phyloP scores from a whole-genome alignment of 441 rosid species.

The Melastoma candidum region DNA sequence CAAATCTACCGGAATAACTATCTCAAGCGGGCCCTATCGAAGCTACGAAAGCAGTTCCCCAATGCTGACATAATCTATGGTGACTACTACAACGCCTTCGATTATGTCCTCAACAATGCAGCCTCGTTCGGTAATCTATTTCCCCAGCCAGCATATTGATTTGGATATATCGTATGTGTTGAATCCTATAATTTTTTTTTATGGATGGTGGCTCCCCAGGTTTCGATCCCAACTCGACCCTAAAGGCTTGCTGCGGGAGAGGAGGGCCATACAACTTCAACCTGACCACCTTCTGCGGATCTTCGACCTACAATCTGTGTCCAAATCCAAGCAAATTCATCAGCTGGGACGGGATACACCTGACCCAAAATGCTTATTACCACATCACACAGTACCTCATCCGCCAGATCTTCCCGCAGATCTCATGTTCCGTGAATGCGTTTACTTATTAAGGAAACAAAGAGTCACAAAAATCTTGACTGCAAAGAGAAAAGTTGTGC shows the following conservation, averaged over 20 bases:
- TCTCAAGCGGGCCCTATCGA: constrained; percentile 24
- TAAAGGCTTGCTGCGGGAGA: constrained; percentile 34
- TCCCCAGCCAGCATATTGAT: no score
- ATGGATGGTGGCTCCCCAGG: background rate
- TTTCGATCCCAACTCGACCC: constrained; percentile 22
- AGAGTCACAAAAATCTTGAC: no score
- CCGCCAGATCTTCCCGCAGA: constrained; percentile 14
- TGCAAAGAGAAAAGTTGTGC: no score
- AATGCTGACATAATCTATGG: constrained; percentile 22
- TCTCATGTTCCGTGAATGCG: constrained; percentile 11
- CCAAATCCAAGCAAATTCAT: constrained; percentile 13
- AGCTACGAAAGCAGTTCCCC: constrained; percentile 17
- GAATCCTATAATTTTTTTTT: no score
- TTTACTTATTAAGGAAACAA: no score
- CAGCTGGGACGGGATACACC: constrained; percentile 35
- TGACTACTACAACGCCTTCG: constrained; percentile 25
- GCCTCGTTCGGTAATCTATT: background rate
- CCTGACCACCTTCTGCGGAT: constrained; percentile 17
- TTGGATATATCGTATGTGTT: background rate
- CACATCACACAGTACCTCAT: constrained; percentile 24
- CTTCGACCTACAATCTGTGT: constrained; percentile 18
- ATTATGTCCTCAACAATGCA: constrained; percentile 11
- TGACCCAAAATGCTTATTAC: constrained; percentile 27
- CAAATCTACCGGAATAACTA: constrained; percentile 22
- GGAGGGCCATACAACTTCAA: constrained; percentile 21